Base-by-base conservation (phyloP, 176 grass and related monocot genomes). In the Alloteropsis semialata region DNA sequence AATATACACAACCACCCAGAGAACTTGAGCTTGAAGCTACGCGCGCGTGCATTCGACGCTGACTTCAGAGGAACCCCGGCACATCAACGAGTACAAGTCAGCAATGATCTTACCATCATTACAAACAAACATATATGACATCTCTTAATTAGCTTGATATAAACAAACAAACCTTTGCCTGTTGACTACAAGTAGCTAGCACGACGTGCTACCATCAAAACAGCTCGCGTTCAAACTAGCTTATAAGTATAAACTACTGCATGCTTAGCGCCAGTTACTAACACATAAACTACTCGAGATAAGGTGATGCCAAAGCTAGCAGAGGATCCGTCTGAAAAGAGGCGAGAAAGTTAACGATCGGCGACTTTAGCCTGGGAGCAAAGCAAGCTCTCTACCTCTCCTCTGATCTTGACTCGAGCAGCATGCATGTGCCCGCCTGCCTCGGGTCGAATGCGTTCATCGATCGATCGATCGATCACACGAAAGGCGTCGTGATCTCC, bases 331-430 rank as follows among this genome's bases (percentile, higher is more conserved):
- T 78, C 32, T 78, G 80, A 42, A 78, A 83, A 45, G 21, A 54
- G 44, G 21, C 43, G 8, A 56, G 43, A 81, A 81, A 66, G 53
- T 42, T 51, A 51, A 5, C 13, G 48, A 70, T 8, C 8, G 58
- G 48, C 22, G 85, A 77, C 72, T 87, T 82, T 30, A 61, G 79
- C 85, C 85, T 82, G 62, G 25, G 44, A 82, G 74, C 48, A 46
- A 87, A 82, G 85, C 85, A 67, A 87, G 17, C 60, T 36, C 69
- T 7, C 18, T n/a, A n/a, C n/a, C n/a, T n/a, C n/a, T n/a, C n/a
- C n/a, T n/a, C n/a, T n/a, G n/a, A 10, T 15, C 50, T 82, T 76
- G 51, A 77, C 73, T 43, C 69, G 28, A 36, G 13, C 57, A 45
- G 25, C 25, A 30, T 38, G 51, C 43, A 45, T 50, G 48, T 38